phyloP scores from a whole-genome alignment of 495 filamentous ascomycete genomes.

The Thermothielavioides terrestris region DNA sequence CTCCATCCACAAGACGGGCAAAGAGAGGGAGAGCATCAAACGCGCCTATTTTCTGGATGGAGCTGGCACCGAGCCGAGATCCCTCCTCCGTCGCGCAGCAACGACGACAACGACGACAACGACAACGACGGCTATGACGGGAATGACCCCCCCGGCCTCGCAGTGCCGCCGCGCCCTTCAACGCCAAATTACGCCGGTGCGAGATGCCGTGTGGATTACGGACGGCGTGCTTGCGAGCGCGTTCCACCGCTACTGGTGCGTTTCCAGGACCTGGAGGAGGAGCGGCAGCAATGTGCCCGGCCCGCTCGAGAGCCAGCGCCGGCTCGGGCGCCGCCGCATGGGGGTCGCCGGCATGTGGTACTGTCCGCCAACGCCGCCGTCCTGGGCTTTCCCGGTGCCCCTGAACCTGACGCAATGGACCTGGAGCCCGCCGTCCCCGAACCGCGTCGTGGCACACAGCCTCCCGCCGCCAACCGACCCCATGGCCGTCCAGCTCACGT shows the following conservation, averaged over 20 bases:
- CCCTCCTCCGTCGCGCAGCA: no score
- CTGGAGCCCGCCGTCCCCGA: conserved; percentile 38
- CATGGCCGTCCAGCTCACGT: not conserved
- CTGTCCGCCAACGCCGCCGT: conserved; percentile 26
- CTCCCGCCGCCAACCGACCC: not conserved
- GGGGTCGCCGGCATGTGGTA: conserved; percentile 32
- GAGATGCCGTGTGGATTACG: conserved; percentile 37
- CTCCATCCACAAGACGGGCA: not conserved
- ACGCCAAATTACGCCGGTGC: conserved; percentile 23
- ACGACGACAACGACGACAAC: no score
- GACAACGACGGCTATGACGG: no score
- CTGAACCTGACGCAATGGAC: conserved; percentile 38
- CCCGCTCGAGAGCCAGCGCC: conserved; percentile 44
- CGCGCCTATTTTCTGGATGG: not conserved
- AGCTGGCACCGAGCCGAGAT: conserved; percentile 1
- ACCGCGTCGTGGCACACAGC: not conserved
- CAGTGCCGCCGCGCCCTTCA: conserved; percentile 36
- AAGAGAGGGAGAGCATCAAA: no score
- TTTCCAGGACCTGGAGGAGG: conserved; percentile 21
- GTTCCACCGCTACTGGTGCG: conserved; percentile 34
- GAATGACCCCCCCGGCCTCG: conserved; percentile 32
- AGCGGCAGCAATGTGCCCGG: conserved; percentile 31
- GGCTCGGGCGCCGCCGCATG: conserved; percentile 45
- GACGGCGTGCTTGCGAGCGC: conserved; percentile 31
- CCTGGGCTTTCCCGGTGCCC: conserved; percentile 33